Conservation (phyloP, 257 asterid genomes). For the Gardenia jasminoides region DNA sequence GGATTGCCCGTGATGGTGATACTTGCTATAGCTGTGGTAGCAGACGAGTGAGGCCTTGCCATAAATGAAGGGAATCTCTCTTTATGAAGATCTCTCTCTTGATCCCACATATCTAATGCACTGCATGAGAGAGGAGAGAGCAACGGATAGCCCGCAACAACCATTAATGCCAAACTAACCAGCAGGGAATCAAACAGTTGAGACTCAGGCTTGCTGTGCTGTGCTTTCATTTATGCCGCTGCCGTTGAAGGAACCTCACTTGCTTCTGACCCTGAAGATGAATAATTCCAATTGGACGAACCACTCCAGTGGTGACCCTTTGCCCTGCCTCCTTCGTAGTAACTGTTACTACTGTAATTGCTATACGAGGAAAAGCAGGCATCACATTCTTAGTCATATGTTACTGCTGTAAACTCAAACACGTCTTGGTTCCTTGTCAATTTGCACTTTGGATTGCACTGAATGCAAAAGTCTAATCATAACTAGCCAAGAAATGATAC, state of each 20-base stretch:
- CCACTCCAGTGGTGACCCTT: not conserved
- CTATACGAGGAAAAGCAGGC: not conserved
- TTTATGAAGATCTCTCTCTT: not conserved
- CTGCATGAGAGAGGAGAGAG: constrained; percentile 21
- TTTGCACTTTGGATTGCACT: not conserved
- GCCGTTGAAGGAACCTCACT: constrained; percentile 3
- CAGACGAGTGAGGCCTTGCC: constrained; percentile 2
- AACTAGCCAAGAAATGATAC: not conserved
- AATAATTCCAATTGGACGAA: not conserved
- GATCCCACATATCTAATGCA: constrained; percentile 11
- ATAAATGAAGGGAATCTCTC: constrained; percentile 42
- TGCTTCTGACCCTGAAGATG: not conserved
- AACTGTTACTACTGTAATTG: not conserved
- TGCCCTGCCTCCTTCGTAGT: not conserved
- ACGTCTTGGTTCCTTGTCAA: no score
- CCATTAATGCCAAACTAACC: constrained; percentile 30
- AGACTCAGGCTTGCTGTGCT: constrained; percentile 8
- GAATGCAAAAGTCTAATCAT: not conserved
- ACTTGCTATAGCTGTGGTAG: constrained; percentile 5
- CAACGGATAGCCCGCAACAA: constrained; percentile 23
- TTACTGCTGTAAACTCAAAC: no score
- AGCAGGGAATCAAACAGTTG: constrained; percentile 36
- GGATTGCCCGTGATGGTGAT: constrained; percentile 33
- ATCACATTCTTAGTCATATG: no score
- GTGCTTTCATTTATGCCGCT: not conserved